Percentiles rank a stretch among this genome's conserved stretches.
phyloP scores from a whole-genome alignment of 2,329 filamentous ascomycete species.

The Alternaria brassicicola region DNA sequence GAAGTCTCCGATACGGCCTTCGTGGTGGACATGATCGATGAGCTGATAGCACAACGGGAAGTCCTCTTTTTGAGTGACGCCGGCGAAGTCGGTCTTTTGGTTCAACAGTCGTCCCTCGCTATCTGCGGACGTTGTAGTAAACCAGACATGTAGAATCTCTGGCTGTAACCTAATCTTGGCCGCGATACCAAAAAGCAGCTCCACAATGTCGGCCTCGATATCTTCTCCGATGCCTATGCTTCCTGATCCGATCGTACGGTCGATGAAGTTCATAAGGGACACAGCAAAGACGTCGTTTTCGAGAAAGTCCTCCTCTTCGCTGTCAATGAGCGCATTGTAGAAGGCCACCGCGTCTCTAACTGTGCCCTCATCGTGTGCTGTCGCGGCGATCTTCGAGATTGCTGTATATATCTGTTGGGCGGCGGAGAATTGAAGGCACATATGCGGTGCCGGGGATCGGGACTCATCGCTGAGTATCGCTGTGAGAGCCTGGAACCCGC shows the following conservation, averaged over 20 bases:
- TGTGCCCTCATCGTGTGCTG: constrained; percentile 82
- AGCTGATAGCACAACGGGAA: constrained; percentile 96
- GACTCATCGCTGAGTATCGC: constrained; percentile 85
- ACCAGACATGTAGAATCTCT: constrained; percentile 88
- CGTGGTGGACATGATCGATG: constrained; percentile 95
- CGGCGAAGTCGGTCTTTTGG: constrained; percentile 74
- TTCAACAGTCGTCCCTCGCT: constrained; percentile 51
- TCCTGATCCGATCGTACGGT: constrained; percentile 76
- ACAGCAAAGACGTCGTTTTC: constrained; percentile 85
- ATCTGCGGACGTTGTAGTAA: constrained; percentile 62
- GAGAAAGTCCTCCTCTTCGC: constrained; percentile 93
- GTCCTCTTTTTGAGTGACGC: constrained; percentile 83
- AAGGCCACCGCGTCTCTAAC: constrained; percentile 83
- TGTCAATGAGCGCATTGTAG: constrained; percentile 92
- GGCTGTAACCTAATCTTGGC: constrained; percentile 94
- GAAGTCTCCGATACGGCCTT: constrained; percentile 94
- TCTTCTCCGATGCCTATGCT: constrained; percentile 76
- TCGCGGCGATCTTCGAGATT: constrained; percentile 85
- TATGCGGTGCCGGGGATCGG: constrained; percentile 84
- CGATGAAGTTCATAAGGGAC: constrained; percentile 84
- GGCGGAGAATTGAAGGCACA: constrained; percentile 86
- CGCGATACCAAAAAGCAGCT: constrained; percentile 92
- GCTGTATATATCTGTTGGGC: constrained; percentile 87
- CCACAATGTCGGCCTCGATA: constrained; percentile 86
- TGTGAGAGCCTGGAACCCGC: constrained; percentile 62